phyloP scores from a whole-genome alignment of 768 basidiomycete species.

The Naganishia antarctica region DNA sequence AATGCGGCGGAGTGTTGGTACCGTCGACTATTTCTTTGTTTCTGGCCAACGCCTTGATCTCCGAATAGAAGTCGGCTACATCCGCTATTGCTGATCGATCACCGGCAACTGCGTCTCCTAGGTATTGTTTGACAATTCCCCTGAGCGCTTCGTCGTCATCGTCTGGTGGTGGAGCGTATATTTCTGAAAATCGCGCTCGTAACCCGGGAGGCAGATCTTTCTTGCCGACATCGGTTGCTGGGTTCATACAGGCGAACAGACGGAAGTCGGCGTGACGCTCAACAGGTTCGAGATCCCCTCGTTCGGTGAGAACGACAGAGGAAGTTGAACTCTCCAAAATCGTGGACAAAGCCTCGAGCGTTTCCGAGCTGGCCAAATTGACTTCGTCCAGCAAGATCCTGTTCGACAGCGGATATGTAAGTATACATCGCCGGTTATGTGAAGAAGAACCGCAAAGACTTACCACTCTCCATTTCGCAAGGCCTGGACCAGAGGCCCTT shows the following conservation, averaged over 20 bases:
- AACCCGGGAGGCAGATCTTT: slow-evolving; percentile 90
- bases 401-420: not conserved
- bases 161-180: slow-evolving; percentile 92
- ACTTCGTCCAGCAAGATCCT: slow-evolving; percentile 96
- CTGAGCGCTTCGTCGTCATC: slow-evolving; percentile 82
- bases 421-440: not conserved
- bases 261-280: slow-evolving; percentile 92
- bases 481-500: slow-evolving; percentile 91
- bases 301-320: slow-evolving; percentile 87
- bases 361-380: slow-evolving; percentile 89
- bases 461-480: slow-evolving; percentile 85
- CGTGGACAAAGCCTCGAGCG: slow-evolving; percentile 84
- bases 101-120: slow-evolving; percentile 72
- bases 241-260: slow-evolving; percentile 98
- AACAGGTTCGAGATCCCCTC: slow-evolving; percentile 82
- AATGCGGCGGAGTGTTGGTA: slow-evolving; percentile 85
- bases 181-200: slow-evolving; percentile 85
- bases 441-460: slow-evolving; percentile 41
- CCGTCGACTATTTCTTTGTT: slow-evolving; percentile 82
- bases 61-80: slow-evolving; percentile 80
- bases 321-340: slow-evolving; percentile 77
- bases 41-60: slow-evolving; percentile 70
- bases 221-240: slow-evolving; percentile 96
- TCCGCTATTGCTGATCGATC: slow-evolving; percentile 85
- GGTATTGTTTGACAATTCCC: slow-evolving; percentile 80